Evolutionary conservation across 1,139 yeast species (phyloP), one percentile per base, ranked within the genome.

Genomic region (Geotrichum aggregatum): DNA sequence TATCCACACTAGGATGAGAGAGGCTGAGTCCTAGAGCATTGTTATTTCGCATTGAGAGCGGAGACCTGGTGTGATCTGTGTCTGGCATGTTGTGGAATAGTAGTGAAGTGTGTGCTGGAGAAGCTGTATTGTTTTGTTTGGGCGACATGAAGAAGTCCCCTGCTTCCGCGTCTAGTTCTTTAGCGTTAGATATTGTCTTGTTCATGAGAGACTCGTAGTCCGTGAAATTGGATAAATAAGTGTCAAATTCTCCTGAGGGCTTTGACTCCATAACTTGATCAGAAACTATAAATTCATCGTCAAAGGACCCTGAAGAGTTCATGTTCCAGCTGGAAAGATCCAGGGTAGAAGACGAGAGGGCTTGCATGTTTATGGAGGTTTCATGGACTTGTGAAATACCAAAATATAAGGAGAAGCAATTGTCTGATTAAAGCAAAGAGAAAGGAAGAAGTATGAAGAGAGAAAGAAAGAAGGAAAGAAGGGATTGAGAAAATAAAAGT

Each of bases 241-340:
- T 22, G 26, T 41, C 47, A 45, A 48, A 52, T 14, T 48, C 55
- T n/a, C 46, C 36, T 11, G 52, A 26, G 16, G 45, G 14, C 35
- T 39, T 44, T 11, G 52, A 48, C 7, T 47, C 52, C 34, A 52
- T 38, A 24, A 38, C 46, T 33, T 47, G 54, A 16, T 52, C 54
- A 16, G 42, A 40, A 6, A 43, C 42, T n/a, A 52, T 34, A 36
- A 47, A 52, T 18, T 48, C 55, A 26, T 52, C 52, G 2, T 44
- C 52, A 14, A 43, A 48, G 22, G 52, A 44, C n/a, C 40, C 49
- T 16, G 44, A 43, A 14, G 49, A 44, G 26, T 30, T 33, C 38
- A 52, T 40, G 42, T 42, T 48, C 55, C 55, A 52, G 34, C 47
- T 48, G 44, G 55, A 36, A 18, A 52, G 33, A 35, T 52, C 55